Evolutionary conservation across 169 alveolate species (phyloP), one percentile per base, ranked within the genome.

Genomic region (Theileria parva): DNA sequence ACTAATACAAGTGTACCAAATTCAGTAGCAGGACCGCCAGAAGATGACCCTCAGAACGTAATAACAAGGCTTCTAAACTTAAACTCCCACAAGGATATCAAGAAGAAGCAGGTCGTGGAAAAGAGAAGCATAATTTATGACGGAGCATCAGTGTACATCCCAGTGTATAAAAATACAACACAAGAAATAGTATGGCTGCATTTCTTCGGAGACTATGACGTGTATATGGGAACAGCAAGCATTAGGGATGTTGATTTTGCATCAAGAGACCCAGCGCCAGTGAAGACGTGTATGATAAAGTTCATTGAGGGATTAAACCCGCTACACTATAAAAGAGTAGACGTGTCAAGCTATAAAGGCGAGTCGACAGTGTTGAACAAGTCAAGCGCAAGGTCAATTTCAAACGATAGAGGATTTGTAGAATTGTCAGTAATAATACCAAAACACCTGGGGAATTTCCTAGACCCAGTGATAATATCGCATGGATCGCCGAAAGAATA

Each of bases 361-460:
- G 83, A 67, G 23, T 21, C 34, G 21, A 65, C 86, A 12, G 86
- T 76, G 51, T 21, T 83, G 57, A 66, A 68, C 21, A 72, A 69
- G 57, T 76, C 79, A 19, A 67, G 30, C 63, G 83, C 73, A 17
- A 77, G 65, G 48, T 51, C 68, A 13, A 57, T 39, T 48, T 63
- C 67, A 25, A 79, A 79, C 53, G 79, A 83, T 34, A 51, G 80
- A 15, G 86, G 85, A 7, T 70, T 50, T 34, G 80, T 83, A 30
- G 89, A 73, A 59, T 39, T 83, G 0, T 83, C 89, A 5, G 86
- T 83, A 34, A 76, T 77, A 6, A 74, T 76, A n/a, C 89, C 89
- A 32, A 83, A 73, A 50, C 80, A 71, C 53, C 61, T 48, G 23
- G 89, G 89, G 17, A 73, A 83, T 51, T 83, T 67, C 57, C 44